Percentiles rank a stretch among this genome's conserved stretches.
phyloP scores from a whole-genome alignment of 2,329 filamentous ascomycete genomes.

The Fusarium nurragi region DNA sequence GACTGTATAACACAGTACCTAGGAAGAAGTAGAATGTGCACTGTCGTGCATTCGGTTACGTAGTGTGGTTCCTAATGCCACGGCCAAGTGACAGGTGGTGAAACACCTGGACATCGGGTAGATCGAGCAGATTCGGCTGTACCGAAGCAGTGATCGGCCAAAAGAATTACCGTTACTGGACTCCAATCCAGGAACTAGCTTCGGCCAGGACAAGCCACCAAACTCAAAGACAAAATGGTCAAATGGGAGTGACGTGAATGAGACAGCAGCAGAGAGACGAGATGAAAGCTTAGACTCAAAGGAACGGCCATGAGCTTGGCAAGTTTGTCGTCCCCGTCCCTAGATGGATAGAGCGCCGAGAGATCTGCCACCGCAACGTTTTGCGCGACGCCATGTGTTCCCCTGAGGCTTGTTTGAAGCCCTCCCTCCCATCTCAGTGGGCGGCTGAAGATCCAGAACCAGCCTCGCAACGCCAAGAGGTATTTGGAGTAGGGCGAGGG shows the following conservation, averaged over 20 bases:
- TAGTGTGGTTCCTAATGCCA: background rate
- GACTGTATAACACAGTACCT: slow-evolving; percentile 12
- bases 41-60: background rate
- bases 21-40: background rate
- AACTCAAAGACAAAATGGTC: slow-evolving; percentile 16
- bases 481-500: slow-evolving; percentile 10
- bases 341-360: slow-evolving; percentile 21
- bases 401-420: slow-evolving; percentile 20
- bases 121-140: slow-evolving; percentile 9
- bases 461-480: slow-evolving; percentile 32
- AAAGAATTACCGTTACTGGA: slow-evolving; percentile 1
- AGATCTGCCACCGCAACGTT: slow-evolving; percentile 26
- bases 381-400: slow-evolving; percentile 11
- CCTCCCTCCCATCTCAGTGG: background rate
- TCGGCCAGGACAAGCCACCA: slow-evolving; percentile 10
- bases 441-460: slow-evolving; percentile 23
- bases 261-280: slow-evolving; percentile 1
- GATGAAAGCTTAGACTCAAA: background rate
- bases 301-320: slow-evolving; percentile 7
- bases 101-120: slow-evolving; percentile 9
- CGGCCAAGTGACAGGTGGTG: background rate
- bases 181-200: slow-evolving; percentile 19
- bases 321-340: background rate
- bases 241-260: slow-evolving; percentile 12
- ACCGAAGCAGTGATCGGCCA: slow-evolving; percentile 18